Conservation (phyloP, 345 rosid species). For the Ricinus communis region DNA sequence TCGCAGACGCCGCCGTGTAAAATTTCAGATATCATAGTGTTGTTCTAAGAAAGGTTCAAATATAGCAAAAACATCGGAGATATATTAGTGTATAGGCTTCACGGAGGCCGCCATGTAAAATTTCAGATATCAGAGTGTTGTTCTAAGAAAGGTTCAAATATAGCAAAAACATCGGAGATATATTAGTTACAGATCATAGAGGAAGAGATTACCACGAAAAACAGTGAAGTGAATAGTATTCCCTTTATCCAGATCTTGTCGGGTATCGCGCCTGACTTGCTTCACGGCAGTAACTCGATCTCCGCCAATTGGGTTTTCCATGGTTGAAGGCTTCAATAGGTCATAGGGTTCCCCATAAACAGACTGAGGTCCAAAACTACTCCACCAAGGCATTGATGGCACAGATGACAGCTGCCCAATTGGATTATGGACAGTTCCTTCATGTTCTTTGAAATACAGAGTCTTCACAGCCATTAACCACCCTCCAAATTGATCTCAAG, state of each 20-base stretch:
- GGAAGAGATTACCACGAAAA: conserved; percentile 49
- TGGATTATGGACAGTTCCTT: conserved; percentile 49
- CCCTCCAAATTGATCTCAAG: conserved; percentile 13
- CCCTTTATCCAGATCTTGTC: conserved; percentile 43
- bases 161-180: too few relatives aligned
- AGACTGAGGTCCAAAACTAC: conserved; percentile 52
- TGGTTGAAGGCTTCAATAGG: conserved; percentile 43
- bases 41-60: too few relatives aligned
- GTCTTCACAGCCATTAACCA: conserved; percentile 74
- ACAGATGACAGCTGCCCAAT: conserved; percentile 49
- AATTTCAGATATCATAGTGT: too few relatives aligned
- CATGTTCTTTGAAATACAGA: conserved; percentile 60
- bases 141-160: too few relatives aligned
- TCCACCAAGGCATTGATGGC: conserved; percentile 68
- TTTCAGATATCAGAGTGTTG: too few relatives aligned
- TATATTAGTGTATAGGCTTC: too few relatives aligned
- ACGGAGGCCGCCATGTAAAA: too few relatives aligned
- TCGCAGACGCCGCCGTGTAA: too few relatives aligned
- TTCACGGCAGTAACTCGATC: conserved; percentile 36
- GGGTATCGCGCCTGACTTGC: conserved; percentile 30
- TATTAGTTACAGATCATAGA: conserved; percentile 7
- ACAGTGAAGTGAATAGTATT: conserved; percentile 50
- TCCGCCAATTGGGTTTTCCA: conserved; percentile 35
- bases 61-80: too few relatives aligned
- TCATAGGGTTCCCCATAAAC: conserved; percentile 45